Percentiles rank a stretch among this genome's conserved stretches.
Conservation (phyloP, 305 asterid genomes). For the Fraxinus sp. region DNA sequence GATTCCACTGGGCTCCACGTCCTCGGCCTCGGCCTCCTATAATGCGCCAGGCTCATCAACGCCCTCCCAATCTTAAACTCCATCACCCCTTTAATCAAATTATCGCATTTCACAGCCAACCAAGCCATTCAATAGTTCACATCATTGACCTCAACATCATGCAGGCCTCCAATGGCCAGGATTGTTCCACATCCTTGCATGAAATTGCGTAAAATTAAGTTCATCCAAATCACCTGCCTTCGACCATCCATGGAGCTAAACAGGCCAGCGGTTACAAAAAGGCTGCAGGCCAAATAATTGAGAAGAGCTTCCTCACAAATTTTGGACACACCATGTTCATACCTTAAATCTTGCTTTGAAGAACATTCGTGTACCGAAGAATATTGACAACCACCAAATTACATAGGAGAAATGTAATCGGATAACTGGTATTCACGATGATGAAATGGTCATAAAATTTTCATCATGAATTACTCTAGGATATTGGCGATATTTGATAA, state of each 20-base stretch:
- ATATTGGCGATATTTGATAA: neutral
- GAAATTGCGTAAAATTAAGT: conserved; percentile 53
- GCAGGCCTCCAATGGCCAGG: conserved; percentile 97
- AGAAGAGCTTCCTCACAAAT: neutral
- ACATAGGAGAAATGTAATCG: neutral
- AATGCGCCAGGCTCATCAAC: conserved; percentile 61
- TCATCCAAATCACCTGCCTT: conserved; percentile 63
- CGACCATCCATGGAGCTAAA: conserved; percentile 68
- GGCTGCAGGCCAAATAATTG: neutral
- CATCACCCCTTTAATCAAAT: conserved; percentile 63
- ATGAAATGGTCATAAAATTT: neutral
- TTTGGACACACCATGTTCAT: neutral
- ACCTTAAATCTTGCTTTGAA: neutral
- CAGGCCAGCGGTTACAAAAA: conserved; percentile 55
- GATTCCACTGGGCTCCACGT: conserved; percentile 57
- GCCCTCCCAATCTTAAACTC: conserved; percentile 78
- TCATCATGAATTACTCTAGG: neutral
- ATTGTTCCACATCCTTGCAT: conserved; percentile 75
- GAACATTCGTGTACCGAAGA: neutral
- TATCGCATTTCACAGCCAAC: conserved; percentile 86
- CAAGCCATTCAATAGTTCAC: conserved; percentile 83
- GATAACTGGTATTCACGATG: neutral
- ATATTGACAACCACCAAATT: neutral
- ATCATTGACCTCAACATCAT: conserved; percentile 67
- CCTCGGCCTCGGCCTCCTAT: conserved; percentile 36